phyloP scores from a whole-genome alignment of 495 filamentous ascomycete species.

The Aspergillus cristatus region DNA sequence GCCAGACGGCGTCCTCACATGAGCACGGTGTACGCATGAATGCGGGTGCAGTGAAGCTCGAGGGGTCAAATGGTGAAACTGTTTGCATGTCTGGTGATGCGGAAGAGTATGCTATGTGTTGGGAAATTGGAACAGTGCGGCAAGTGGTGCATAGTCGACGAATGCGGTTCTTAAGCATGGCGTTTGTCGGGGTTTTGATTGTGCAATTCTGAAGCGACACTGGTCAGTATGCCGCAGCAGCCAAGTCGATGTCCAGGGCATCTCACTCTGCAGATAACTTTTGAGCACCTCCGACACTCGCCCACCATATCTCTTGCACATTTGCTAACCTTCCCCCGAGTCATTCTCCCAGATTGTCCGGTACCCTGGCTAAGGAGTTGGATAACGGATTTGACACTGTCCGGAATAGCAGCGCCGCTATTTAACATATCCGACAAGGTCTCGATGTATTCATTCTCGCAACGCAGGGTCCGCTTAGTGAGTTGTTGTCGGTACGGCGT shows the following conservation, averaged over 20 bases:
- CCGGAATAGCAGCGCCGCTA: slow-evolving; percentile 21
- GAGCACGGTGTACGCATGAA: slow-evolving; percentile 56
- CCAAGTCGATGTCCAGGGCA: neutral
- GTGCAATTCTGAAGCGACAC: slow-evolving; percentile 62
- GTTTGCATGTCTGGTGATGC: neutral
- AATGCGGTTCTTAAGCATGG: slow-evolving; percentile 56
- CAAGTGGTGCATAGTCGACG: slow-evolving; percentile 72
- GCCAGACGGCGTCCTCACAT: slow-evolving; percentile 61
- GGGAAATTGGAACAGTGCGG: slow-evolving; percentile 41
- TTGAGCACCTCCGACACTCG: slow-evolving; percentile 69
- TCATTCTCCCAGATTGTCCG: slow-evolving; percentile 30
- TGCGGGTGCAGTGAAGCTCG: slow-evolving; percentile 27
- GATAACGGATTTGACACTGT: slow-evolving; percentile 29
- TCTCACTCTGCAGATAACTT: slow-evolving; percentile 64
- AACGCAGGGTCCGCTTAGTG: slow-evolving; percentile 64
- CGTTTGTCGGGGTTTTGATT: slow-evolving; percentile 58
- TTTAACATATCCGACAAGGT: slow-evolving; percentile 31
- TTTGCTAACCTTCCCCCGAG: slow-evolving; percentile 55
- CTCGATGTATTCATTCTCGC: slow-evolving; percentile 56
- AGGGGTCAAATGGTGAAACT: slow-evolving; percentile 1
- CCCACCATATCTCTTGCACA: slow-evolving; percentile 82
- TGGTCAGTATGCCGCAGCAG: neutral
- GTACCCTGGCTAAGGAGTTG: slow-evolving; percentile 24
- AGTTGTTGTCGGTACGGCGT: slow-evolving; percentile 66
- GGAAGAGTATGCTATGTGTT: slow-evolving; percentile 1